These are phyloP conservation scores for Sporothrix brunneoviolacea DNA, from an alignment of 2,329 filamentous ascomycete genomes.

Conservation along the genomic window DNA sequence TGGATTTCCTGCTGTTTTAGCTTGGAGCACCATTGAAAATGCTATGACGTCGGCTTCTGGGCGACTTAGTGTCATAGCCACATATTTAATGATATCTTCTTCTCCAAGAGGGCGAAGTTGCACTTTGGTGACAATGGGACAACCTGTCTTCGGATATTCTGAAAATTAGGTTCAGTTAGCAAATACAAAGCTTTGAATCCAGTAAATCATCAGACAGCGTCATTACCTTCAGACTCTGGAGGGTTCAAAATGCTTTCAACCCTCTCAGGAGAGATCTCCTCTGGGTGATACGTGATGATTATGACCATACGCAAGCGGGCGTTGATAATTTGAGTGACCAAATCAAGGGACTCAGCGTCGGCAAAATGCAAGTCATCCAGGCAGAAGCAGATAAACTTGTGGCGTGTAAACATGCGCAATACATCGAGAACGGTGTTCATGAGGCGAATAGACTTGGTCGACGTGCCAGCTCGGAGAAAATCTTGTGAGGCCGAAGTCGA, in stretches of 20 bases:
- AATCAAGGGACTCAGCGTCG: slow-evolving; percentile 77
- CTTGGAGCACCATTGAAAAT: slow-evolving; percentile 76
- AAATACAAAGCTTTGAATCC: no score
- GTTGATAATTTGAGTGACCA: slow-evolving; percentile 73
- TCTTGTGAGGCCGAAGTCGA: slow-evolving; percentile 51
- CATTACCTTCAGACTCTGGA: slow-evolving; percentile 46
- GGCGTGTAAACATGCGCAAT: slow-evolving; percentile 68
- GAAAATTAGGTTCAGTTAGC: not conserved
- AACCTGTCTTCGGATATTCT: slow-evolving; percentile 40
- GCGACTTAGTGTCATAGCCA: slow-evolving; percentile 73
- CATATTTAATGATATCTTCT: slow-evolving; percentile 73
- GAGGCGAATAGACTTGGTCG: slow-evolving; percentile 63
- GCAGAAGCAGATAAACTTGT: slow-evolving; percentile 83
- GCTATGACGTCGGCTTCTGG: slow-evolving; percentile 65
- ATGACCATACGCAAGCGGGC: slow-evolving; percentile 76
- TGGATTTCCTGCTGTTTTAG: slow-evolving; percentile 80
- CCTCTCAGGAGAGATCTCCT: slow-evolving; percentile 53
- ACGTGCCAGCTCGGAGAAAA: slow-evolving; percentile 50
- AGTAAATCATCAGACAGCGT: no score
- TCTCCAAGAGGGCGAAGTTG: slow-evolving; percentile 68
- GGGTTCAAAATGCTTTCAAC: slow-evolving; percentile 50
- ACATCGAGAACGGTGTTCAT: slow-evolving; percentile 88
- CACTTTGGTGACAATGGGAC: slow-evolving; percentile 60
- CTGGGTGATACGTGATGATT: slow-evolving; percentile 67
- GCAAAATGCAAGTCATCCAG: slow-evolving; percentile 88